phyloP scores from a whole-genome alignment of 805 yeast species.

The Starmerella scarabaei region DNA sequence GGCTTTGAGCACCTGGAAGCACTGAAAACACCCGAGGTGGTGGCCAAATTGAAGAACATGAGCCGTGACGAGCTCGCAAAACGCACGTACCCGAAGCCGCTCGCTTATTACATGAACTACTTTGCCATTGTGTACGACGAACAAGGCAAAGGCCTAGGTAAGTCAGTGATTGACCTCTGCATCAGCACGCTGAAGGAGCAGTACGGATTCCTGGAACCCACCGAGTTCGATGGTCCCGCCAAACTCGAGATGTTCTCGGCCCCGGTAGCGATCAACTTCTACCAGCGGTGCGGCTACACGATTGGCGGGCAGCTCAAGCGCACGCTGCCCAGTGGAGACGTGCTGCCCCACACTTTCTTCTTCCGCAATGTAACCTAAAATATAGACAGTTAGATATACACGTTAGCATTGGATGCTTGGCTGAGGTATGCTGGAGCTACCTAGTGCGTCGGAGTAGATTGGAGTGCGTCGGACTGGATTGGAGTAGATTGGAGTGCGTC shows the following conservation, averaged over 20 bases:
- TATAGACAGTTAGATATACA: background rate
- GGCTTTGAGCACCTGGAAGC: conserved; percentile 4
- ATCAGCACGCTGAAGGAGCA: conserved; percentile 2
- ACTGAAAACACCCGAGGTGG: conserved; percentile 1
- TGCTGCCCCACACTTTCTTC: conserved; percentile 10
- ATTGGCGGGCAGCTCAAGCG: conserved; percentile 3
- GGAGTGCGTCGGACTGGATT: no score
- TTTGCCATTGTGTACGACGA: conserved; percentile 2
- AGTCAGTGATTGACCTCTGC: conserved; percentile 3
- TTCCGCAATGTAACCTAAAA: conserved; percentile 1
- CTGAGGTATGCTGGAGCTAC: no score
- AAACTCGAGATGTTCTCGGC: conserved; percentile 16
- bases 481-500: no score
- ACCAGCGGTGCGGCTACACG: conserved; percentile 11
- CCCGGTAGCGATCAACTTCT: conserved; percentile 12
- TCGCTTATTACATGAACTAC: conserved; percentile 4
- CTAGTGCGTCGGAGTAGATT: no score
- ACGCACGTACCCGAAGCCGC: conserved; percentile 3
- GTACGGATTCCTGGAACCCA: conserved; percentile 6
- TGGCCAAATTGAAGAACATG: conserved; percentile 4
- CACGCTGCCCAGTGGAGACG: conserved; percentile 6
- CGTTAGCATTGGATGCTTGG: background rate
- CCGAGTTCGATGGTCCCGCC: conserved; percentile 13
- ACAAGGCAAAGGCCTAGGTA: conserved; percentile 16
- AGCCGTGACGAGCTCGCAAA: conserved; percentile 4